Evolutionary conservation across 345 rosid genomes (phyloP).

Genomic region (Linum trigynum): DNA sequence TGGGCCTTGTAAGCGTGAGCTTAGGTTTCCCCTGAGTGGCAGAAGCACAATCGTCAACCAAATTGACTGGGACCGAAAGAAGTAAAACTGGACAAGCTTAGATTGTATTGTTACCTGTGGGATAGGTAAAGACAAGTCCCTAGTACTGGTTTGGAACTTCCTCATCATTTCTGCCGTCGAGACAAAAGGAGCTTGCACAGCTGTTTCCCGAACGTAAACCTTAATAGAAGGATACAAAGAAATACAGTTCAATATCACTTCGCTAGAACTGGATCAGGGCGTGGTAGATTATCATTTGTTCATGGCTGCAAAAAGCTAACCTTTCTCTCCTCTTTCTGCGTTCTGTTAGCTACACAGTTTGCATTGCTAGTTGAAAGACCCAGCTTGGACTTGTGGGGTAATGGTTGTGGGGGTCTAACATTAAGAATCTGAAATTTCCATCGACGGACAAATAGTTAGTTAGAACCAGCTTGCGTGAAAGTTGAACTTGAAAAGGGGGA

Average conservation of each 20-base stretch:
- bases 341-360: slow-evolving; percentile 30
- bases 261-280: background rate
- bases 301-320: slow-evolving; percentile 23
- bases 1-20: slow-evolving; percentile 82
- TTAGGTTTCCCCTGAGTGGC: slow-evolving; percentile 40
- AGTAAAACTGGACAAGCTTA: background rate
- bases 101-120: slow-evolving; percentile 14
- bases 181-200: slow-evolving; percentile 39
- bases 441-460: slow-evolving; percentile 5
- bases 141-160: slow-evolving; percentile 77
- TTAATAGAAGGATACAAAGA: slow-evolving; percentile 8
- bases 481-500: background rate
- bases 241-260: too few species aligned
- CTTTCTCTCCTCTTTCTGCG: slow-evolving; percentile 67
- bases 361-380: slow-evolving; percentile 49
- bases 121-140: slow-evolving; percentile 46
- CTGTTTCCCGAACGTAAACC: slow-evolving; percentile 53
- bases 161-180: slow-evolving; percentile 80
- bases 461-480: background rate
- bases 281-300: too few species aligned
- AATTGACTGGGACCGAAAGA: slow-evolving; percentile 6
- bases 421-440: slow-evolving; percentile 56
- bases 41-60: slow-evolving; percentile 20
- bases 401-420: slow-evolving; percentile 50
- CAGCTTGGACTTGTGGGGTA: slow-evolving; percentile 67